Evolutionary conservation across 352 stramenopile species (phyloP), one percentile per base, ranked within the genome.

Genomic region (Phytophthora chlamydospora): DNA sequence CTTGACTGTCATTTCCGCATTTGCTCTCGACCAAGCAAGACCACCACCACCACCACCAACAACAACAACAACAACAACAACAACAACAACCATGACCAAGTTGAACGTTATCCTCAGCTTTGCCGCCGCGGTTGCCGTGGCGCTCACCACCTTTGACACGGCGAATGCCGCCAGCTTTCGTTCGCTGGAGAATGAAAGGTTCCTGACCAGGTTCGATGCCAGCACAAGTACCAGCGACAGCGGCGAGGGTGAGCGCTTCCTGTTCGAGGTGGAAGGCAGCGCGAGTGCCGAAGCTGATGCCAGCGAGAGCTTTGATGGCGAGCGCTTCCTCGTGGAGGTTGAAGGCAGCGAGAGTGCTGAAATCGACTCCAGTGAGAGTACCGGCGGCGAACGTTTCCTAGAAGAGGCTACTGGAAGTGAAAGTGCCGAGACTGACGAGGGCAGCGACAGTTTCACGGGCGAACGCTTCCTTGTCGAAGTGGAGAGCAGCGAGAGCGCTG

Each of bases 51-150:
- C 6, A 32, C 41, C n/a, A n/a, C n/a, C 24, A 24, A 21, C 35
- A 21, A 36, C 47, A 42, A 33, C 16, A 49, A 4, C 31, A 52
- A 61, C 16, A n/a, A n/a, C 24, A 24, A 21, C 35, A 21, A 36
- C 47, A 42, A 33, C 16, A 49, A 4, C 31, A 52, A 61, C 16
- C 31, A 70, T 65, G 54, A 57, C 54, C 62, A 69, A 69, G 45
- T 45, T 69, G 35, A 69, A 55, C 45, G 24, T 60, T 43, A 55
- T 69, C 35, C 40, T 69, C 33, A 61, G 40, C 46, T 56, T 70
- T 36, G 54, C 47, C 10, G 60, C 60, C 35, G 39, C 32, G 10
- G 52, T 56, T 12, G 54, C 31, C 12, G 29, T 60, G 27, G 55
- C 54, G 10, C 24, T 61, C 36, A 53, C 47, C 31, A 48, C 34